These are phyloP conservation scores for Exophiala sp. DNA, from an alignment of 2,329 filamentous ascomycete genomes.

Conservation along the genomic window DNA sequence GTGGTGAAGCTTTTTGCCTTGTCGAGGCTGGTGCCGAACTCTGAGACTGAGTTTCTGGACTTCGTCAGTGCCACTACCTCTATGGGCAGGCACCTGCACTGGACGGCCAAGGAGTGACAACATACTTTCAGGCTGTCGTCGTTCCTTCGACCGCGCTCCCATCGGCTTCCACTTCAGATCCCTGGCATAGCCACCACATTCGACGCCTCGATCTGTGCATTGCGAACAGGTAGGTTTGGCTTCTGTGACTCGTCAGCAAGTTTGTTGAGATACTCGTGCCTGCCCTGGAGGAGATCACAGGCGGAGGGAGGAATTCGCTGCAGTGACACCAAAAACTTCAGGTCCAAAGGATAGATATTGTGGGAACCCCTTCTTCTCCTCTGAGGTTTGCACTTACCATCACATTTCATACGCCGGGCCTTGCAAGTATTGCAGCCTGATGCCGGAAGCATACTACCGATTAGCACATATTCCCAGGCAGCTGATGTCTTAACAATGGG, in stretches of 20 bases:
- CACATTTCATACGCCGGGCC: constrained; percentile 5
- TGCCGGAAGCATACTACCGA: not conserved
- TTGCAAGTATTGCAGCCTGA: constrained; percentile 5
- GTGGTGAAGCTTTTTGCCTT: not conserved
- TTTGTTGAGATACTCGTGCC: no score
- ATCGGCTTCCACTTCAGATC: constrained; percentile 1
- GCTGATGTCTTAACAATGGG: not conserved
- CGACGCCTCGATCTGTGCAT: not conserved
- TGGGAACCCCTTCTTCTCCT: no score
- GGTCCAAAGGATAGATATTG: no score
- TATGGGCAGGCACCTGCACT: not conserved
- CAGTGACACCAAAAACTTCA: no score
- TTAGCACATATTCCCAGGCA: not conserved
- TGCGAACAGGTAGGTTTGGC: constrained; percentile 1
- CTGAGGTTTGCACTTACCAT: constrained; percentile 2
- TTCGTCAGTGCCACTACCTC: not conserved
- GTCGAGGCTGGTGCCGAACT: not conserved
- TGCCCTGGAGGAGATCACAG: no score
- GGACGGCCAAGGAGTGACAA: not conserved
- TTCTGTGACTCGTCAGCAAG: not conserved
- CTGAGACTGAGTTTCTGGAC: not conserved
- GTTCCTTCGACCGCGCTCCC: no score
- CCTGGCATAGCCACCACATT: constrained; percentile 3
- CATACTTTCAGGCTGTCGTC: not conserved
- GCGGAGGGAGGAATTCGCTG: no score